Base-by-base conservation (phyloP, 2,329 filamentous ascomycete genomes). In the Claviceps quebecensis region DNA sequence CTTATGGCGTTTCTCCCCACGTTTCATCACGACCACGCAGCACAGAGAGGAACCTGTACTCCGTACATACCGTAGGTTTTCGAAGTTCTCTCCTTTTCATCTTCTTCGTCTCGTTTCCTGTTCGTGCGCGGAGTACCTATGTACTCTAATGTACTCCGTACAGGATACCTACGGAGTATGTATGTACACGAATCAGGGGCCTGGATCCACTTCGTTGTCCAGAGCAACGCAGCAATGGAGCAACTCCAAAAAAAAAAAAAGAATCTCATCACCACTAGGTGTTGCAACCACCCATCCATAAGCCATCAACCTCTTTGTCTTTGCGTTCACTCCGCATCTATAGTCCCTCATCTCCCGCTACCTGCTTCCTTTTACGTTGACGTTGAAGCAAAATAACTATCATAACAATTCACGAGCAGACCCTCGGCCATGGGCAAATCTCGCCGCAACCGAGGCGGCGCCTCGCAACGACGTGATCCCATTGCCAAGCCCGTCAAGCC, bases 401-500 rank as follows among this genome's bases (percentile, higher is more conserved):
- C 3, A 17, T 29, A 45, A 0, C 4, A 17, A n/a, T 5, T n/a
- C 4, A 29, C 3, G n/a, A 29, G 7, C 14, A 29, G 7, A n/a
- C 22, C 6, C 4, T 13, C 47, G 54, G 29, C 29, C 29, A 83
- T 84, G 80, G 80, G 67, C 44, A 83, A 83, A 65, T 76, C 78
- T 29, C 72, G 78, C 40, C 72, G 75, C 53, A 77, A 72, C 61
- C 69, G 75, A 55, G 71, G 66, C 55, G 73, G 71, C 56, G 67
- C 67, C 38, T 65, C 66, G 47, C 69, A 71, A 55, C 74, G 78
- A 50, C 65, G 72, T 51, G 73, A 81, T 60, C 78, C 79, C 53
- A 71, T 80, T 49, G 66, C 72, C 52, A 82, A 80, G 62, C 63
- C 73, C 19, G 67, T 77, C 61, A 83, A 83, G 60, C 76, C 76